Percentiles rank a stretch among this genome's conserved stretches.
phyloP scores from a whole-genome alignment of 192 early-diverging fungal genomes.

The Diversispora epigaea region DNA sequence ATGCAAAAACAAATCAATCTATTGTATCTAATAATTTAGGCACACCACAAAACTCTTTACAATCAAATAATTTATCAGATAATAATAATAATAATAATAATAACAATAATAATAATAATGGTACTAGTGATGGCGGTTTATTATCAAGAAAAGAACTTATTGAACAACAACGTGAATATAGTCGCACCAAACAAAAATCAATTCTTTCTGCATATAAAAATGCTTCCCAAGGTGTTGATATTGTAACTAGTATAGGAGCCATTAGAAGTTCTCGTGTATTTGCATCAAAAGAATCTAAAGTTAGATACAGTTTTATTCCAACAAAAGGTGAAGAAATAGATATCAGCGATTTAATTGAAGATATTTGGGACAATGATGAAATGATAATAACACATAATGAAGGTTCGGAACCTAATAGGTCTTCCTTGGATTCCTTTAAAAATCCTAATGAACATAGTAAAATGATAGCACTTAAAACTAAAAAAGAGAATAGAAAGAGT shows the following conservation, averaged over 20 bases:
- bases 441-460: background rate
- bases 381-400: background rate
- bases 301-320: conserved; percentile 48
- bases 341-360: conserved; percentile 49
- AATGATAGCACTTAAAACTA: background rate
- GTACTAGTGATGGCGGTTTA: too few species aligned
- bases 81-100: background rate
- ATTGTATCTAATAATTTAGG: background rate
- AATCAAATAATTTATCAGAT: background rate
- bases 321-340: conserved; percentile 42
- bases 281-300: conserved; percentile 29
- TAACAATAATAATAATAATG: background rate
- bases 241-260: conserved; percentile 41
- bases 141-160: conserved; percentile 25
- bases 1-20: background rate
- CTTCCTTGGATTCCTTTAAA: background rate
- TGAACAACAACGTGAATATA: conserved; percentile 31
- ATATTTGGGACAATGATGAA: conserved; percentile 43
- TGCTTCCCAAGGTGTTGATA: conserved; percentile 37
- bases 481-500: conserved; percentile 20
- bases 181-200: conserved; percentile 14
- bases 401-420: background rate
- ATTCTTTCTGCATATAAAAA: conserved; percentile 35
- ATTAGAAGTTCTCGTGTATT: conserved; percentile 44
- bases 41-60: background rate